Percentiles rank a stretch among this genome's conserved stretches.
Evolutionary conservation across 768 basidiomycete genomes (phyloP).

Genomic region (Tulasnella sp.): DNA sequence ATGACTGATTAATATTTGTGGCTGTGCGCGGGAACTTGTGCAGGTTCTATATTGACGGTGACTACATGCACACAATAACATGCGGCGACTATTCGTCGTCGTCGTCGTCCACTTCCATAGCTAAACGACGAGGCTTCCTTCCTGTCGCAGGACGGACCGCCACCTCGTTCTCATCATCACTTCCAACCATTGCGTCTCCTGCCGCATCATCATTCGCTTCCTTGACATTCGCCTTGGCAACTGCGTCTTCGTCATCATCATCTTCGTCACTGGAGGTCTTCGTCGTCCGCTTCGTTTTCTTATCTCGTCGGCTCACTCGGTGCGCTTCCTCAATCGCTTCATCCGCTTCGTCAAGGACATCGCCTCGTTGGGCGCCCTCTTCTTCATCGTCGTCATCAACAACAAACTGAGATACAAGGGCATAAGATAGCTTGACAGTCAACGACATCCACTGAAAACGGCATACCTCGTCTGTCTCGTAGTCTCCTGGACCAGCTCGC

Average conservation of each 20-base stretch:
- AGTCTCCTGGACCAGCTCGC: neutral
- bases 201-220: neutral
- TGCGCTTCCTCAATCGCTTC: slow-evolving; percentile 7
- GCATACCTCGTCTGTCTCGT: neutral
- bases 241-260: neutral
- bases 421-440: neutral
- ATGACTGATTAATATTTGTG: too few relatives aligned
- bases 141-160: neutral
- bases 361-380: neutral
- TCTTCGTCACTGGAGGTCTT: neutral
- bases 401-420: neutral
- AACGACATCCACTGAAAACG: neutral
- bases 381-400: slow-evolving; percentile 1
- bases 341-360: slow-evolving; percentile 2
- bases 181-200: neutral
- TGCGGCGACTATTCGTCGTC: neutral
- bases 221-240: neutral
- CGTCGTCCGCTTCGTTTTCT: neutral
- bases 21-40: too few relatives aligned
- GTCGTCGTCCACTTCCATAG: neutral
- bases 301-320: neutral
- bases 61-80: too few relatives aligned
- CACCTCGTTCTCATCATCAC: neutral
- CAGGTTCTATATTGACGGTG: too few relatives aligned
- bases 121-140: neutral